Evolutionary conservation across 192 early-diverging fungal species (phyloP).

Genomic region (Phycomyces nitens): DNA sequence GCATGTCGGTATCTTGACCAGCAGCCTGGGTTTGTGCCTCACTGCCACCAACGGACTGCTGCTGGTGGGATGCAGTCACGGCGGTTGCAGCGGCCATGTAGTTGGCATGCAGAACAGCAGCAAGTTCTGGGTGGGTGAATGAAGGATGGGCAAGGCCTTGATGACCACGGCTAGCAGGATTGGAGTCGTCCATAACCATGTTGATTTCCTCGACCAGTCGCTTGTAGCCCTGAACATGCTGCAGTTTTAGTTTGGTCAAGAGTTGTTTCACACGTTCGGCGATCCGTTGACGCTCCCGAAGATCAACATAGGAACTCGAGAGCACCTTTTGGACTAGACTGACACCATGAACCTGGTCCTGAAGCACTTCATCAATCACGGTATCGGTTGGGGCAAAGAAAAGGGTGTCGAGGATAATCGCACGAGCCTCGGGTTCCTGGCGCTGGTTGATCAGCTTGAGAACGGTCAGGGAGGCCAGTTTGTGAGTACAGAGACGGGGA

Average conservation of each 20-base stretch:
- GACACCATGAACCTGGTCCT: constrained; percentile 85
- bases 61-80: too few species aligned
- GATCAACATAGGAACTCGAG: constrained; percentile 70
- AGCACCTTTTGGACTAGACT: constrained; percentile 87
- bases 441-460: constrained; percentile 90
- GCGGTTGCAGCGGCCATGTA: constrained; percentile 11
- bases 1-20: too few species aligned
- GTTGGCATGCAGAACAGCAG: constrained; percentile 20
- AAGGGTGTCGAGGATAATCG: constrained; percentile 75
- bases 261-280: constrained; percentile 69
- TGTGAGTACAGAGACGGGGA: constrained; percentile 80
- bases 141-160: constrained; percentile 11
- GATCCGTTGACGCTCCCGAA: constrained; percentile 69
- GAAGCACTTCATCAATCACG: constrained; percentile 65
- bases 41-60: too few species aligned
- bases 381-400: constrained; percentile 68
- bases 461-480: constrained; percentile 80
- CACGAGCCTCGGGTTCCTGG: constrained; percentile 85
- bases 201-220: constrained; percentile 75
- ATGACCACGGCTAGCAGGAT: constrained; percentile 15
- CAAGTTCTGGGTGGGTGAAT: constrained; percentile 6
- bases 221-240: constrained; percentile 75
- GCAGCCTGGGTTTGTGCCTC: too few species aligned
- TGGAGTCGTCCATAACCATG: constrained; percentile 38
- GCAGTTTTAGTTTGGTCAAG: constrained; percentile 54